Conservation (phyloP, 257 asterid genomes). For the Mentha longifolia region DNA sequence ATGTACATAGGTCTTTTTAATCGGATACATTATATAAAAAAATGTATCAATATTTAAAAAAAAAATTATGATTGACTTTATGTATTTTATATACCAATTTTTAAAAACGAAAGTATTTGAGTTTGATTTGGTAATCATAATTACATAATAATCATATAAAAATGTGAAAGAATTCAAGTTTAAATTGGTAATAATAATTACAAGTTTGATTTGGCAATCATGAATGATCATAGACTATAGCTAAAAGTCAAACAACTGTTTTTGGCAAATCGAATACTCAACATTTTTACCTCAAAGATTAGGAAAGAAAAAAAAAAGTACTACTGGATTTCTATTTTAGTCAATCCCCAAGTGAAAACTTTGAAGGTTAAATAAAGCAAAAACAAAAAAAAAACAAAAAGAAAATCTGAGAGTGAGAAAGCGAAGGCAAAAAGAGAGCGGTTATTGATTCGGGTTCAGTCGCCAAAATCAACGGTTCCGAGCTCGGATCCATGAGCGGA, state of each 20-base stretch:
- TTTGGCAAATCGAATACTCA: background rate
- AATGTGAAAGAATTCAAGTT: too few species aligned
- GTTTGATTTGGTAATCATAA: background rate
- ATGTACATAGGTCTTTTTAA: too few species aligned
- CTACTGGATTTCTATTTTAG: too few species aligned
- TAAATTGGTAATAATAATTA: background rate
- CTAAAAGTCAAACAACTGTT: background rate
- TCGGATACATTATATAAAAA: too few species aligned
- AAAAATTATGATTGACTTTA: too few species aligned
- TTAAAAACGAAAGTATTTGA: background rate
- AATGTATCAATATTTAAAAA: too few species aligned
- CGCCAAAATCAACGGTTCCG: constrained; percentile 2
- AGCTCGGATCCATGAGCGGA: constrained; percentile 66
- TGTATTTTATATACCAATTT: too few species aligned
- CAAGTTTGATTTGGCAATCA: background rate
- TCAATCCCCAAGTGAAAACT: background rate
- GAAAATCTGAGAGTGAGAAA: background rate
- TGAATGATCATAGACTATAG: too few species aligned
- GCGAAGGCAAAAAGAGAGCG: background rate
- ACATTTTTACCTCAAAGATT: background rate
- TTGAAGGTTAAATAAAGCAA: background rate
- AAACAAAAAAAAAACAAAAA: too few species aligned
- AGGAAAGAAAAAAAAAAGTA: too few species aligned
- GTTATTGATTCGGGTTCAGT: constrained; percentile 25
- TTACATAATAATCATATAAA: too few species aligned